phyloP scores from a whole-genome alignment of 2,329 filamentous ascomycete species.

The Elsinoe batatas region DNA sequence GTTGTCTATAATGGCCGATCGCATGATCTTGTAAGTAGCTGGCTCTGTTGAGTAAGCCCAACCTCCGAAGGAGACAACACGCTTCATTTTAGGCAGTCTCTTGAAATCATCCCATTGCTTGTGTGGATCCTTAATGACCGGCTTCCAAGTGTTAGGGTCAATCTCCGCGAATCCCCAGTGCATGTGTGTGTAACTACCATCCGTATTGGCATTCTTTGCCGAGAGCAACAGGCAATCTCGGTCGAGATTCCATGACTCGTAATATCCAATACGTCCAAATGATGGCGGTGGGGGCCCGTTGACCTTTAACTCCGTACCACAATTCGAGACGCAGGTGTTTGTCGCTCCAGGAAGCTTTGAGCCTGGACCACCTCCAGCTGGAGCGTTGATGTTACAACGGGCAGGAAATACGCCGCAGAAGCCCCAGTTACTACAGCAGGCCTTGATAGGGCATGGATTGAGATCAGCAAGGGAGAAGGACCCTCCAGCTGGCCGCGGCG shows the following conservation, averaged over 20 bases:
- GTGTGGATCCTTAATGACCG: not conserved
- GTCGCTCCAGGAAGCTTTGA: slow-evolving; percentile 24
- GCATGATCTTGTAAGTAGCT: slow-evolving; percentile 31
- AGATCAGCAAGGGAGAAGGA: slow-evolving; percentile 21
- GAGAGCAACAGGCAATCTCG: slow-evolving; percentile 26
- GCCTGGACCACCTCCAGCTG: slow-evolving; percentile 28
- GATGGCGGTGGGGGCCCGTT: slow-evolving; percentile 2
- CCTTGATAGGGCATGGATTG: slow-evolving; percentile 30
- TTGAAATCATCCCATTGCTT: not conserved
- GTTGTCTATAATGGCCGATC: slow-evolving; percentile 32
- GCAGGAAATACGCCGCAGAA: slow-evolving; percentile 37
- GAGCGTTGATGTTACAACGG: slow-evolving; percentile 31
- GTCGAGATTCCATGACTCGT: slow-evolving; percentile 24
- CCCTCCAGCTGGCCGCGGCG: slow-evolving; percentile 25
- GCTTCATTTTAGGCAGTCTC: slow-evolving; percentile 20
- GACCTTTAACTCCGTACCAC: slow-evolving; percentile 31
- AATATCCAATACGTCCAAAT: slow-evolving; percentile 24
- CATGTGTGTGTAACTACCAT: slow-evolving; percentile 11
- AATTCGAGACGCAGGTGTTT: slow-evolving; percentile 35
- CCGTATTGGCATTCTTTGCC: slow-evolving; percentile 11
- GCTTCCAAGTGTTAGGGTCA: not conserved
- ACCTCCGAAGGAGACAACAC: slow-evolving; percentile 38
- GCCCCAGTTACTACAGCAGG: slow-evolving; percentile 37
- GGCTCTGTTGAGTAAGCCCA: slow-evolving; percentile 35
- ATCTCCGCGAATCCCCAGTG: slow-evolving; percentile 31